Evolutionary conservation across 306 rosid species (phyloP).

Genomic region (Quercus agrifolia): DNA sequence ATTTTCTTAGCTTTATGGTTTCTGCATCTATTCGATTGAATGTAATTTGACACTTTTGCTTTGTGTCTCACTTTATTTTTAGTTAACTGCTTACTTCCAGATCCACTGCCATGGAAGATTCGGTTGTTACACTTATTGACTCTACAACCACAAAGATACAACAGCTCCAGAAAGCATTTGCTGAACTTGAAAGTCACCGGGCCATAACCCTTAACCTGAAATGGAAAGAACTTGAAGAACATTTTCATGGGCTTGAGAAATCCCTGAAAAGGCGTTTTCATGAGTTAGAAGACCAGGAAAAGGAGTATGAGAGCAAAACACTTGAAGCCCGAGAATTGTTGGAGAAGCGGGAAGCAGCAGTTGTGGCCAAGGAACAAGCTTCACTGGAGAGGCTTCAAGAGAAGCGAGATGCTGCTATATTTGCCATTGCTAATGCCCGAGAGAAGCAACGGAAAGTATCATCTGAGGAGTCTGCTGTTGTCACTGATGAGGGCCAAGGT

Average conservation of each 20-base stretch:
- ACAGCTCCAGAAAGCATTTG: conserved; percentile 97
- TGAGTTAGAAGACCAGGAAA: conserved; percentile 95
- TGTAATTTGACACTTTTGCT: background rate
- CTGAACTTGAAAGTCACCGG: conserved; percentile 96
- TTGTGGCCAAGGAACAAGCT: conserved; percentile 76
- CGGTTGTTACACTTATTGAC: conserved; percentile 74
- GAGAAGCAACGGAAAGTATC: conserved; percentile 76
- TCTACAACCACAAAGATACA: conserved; percentile 87
- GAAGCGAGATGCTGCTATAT: conserved; percentile 80
- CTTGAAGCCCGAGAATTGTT: conserved; percentile 57
- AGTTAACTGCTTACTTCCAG: conserved; percentile 34
- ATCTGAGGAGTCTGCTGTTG: conserved; percentile 39
- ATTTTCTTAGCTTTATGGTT: background rate
- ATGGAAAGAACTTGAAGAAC: conserved; percentile 98
- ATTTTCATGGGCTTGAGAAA: conserved; percentile 94
- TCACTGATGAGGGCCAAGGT: conserved; percentile 37
- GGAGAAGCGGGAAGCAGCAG: conserved; percentile 69
- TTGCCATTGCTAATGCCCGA: conserved; percentile 61
- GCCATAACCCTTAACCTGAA: conserved; percentile 84
- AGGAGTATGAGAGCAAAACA: conserved; percentile 74
- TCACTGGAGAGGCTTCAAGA: conserved; percentile 76
- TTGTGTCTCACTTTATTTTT: background rate
- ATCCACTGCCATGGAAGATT: conserved; percentile 74
- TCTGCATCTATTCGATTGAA: background rate
- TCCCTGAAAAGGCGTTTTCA: conserved; percentile 97